Evolutionary conservation across 2,329 filamentous ascomycete genomes (phyloP).

Genomic region (Acephala macrosclerotiorum): DNA sequence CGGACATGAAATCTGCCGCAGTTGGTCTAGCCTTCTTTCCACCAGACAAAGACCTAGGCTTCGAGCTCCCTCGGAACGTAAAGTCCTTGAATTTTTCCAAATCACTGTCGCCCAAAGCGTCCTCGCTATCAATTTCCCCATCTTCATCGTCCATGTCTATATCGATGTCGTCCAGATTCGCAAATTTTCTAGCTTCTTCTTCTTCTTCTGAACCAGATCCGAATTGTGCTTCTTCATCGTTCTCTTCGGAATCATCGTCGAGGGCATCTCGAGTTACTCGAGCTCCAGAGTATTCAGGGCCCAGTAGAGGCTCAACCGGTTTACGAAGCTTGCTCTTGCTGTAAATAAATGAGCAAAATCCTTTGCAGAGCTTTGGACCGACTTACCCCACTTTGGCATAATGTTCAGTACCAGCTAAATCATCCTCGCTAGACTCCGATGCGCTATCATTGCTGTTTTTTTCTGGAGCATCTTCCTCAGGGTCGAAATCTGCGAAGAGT

Average conservation of each 20-base stretch:
- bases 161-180: conserved; percentile 62
- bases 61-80: conserved; percentile 66
- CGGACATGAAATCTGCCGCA: conserved; percentile 64
- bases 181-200: conserved; percentile 46
- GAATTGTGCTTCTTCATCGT: conserved; percentile 60
- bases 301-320: conserved; percentile 72
- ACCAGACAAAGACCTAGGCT: conserved; percentile 49
- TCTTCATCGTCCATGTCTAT: conserved; percentile 63
- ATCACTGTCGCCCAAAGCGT: conserved; percentile 84
- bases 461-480: conserved; percentile 44
- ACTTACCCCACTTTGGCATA: conserved; percentile 77
- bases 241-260: conserved; percentile 60
- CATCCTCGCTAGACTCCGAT: conserved; percentile 58
- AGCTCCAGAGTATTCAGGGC: conserved; percentile 81
- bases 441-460: conserved; percentile 49
- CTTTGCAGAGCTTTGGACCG: not conserved
- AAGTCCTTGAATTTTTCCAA: conserved; percentile 83
- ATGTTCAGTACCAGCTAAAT: conserved; percentile 78
- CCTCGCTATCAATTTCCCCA: conserved; percentile 67
- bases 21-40: conserved; percentile 50
- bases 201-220: conserved; percentile 48
- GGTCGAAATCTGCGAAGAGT: conserved; percentile 47
- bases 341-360: conserved; percentile 25
- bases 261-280: conserved; percentile 75
- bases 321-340: conserved; percentile 86